Evolutionary conservation across 345 rosid genomes (phyloP).

Genomic region (Diplotaxis tenuifolia): DNA sequence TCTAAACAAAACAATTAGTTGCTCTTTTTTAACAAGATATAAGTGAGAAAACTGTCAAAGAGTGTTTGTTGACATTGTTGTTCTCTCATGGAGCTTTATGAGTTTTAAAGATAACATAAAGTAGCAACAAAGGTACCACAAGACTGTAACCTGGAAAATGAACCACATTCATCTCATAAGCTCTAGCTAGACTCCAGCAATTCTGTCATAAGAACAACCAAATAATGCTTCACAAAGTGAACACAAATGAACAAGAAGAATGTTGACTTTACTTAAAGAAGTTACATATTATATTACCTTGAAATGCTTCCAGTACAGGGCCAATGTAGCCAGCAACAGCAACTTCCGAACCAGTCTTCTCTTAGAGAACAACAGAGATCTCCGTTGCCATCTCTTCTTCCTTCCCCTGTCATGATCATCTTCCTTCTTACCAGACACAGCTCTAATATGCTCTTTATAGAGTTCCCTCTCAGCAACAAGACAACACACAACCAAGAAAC

Average conservation of each 20-base stretch:
- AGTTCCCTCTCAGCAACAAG: slow-evolving; percentile 70
- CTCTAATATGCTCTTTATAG: slow-evolving; percentile 52
- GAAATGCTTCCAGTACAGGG: slow-evolving; percentile 74
- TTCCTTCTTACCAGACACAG: slow-evolving; percentile 63
- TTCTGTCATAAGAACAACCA: slow-evolving; percentile 43
- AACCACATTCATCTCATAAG: slow-evolving; percentile 78
- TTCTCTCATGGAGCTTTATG: slow-evolving; percentile 32
- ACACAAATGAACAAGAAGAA: neutral
- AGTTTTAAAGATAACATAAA: slow-evolving; percentile 51
- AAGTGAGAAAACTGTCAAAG: neutral
- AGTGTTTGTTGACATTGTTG: neutral
- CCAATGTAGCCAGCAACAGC: slow-evolving; percentile 57
- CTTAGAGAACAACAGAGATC: slow-evolving; percentile 32
- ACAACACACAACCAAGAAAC: slow-evolving; percentile 48
- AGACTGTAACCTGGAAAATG: slow-evolving; percentile 77
- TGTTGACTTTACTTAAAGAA: neutral
- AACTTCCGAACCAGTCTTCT: slow-evolving; percentile 52
- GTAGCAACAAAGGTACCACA: slow-evolving; percentile 59
- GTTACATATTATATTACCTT: slow-evolving; percentile 41
- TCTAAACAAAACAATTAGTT: neutral
- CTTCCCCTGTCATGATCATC: slow-evolving; percentile 49
- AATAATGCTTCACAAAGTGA: neutral
- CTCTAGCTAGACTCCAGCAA: slow-evolving; percentile 69
- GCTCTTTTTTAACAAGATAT: neutral
- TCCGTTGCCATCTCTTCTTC: slow-evolving; percentile 35